These are phyloP conservation scores for Vaccinium vitisidaea DNA, from an alignment of 148 eudicot species.

Conservation along the genomic window DNA sequence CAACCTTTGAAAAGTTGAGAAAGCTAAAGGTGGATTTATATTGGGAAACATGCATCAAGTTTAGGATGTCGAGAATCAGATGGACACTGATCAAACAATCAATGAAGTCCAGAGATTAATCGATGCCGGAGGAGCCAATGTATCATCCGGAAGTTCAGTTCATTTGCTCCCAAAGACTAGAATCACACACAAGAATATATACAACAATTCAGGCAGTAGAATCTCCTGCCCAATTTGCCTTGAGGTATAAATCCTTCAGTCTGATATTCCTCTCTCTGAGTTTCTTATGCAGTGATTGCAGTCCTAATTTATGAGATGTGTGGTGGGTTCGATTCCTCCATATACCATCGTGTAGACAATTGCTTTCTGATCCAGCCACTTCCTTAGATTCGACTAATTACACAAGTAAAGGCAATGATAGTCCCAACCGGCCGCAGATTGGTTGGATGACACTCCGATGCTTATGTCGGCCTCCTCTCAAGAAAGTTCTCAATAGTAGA, in stretches of 20 bases:
- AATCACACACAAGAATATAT: neutral
- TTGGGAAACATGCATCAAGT: neutral
- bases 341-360: neutral
- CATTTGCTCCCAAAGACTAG: neutral
- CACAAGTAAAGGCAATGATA: neutral
- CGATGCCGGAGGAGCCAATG: neutral
- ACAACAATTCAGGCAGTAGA: neutral
- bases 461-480: neutral
- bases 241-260: neutral
- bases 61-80: neutral
- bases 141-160: neutral
- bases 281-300: neutral
- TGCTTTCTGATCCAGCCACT: neutral
- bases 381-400: neutral
- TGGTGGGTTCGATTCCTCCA: neutral
- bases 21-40: neutral
- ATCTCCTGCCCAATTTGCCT: constrained; percentile 14
- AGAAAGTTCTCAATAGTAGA: neutral
- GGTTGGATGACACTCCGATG: neutral
- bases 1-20: neutral
- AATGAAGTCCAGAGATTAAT: neutral
- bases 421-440: neutral
- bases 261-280: constrained; percentile 1
- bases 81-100: neutral
- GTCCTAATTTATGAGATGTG: neutral